Evolutionary conservation across 371 early-diverging fungal species (phyloP), one percentile per base, ranked within the genome.

Genomic region (Entomophthora muscae): DNA sequence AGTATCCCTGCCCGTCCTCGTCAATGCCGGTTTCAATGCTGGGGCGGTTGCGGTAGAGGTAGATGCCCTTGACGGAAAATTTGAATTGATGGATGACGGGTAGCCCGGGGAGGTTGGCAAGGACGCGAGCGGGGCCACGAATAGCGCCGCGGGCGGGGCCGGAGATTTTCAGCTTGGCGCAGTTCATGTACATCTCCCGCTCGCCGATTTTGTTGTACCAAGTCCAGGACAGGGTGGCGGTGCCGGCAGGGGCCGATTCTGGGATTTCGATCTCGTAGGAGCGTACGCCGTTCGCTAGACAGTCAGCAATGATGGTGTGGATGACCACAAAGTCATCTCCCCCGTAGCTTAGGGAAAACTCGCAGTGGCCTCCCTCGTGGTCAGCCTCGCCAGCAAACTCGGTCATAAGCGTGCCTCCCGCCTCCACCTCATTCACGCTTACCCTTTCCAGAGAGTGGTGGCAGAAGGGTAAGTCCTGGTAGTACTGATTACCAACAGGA

Each of bases 111-210:
- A 74, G 72, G 70, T 83, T 78, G 24, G 77, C 79, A 5, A 78
- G 69, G n/a, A 81, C 58, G 64, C 79, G 66, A 56, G 73, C 66
- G 2, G 75, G 74, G 3, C 82, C 84, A 0, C 70, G 64, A 32
- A 79, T 61, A 7, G 64, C 32, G 12, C 59, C 53, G 5, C 10
- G 17, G 42, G 42, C 42, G 5, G 42, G 42, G 5, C 42, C 42
- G 22, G 5, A 24, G 61, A 86, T 77, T 31, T 68, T 70, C 22
- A 84, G 71, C 51, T 83, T 84, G 22, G 79, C 77, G 63, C 85
- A 83, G 74, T 79, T 79, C 71, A 76, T 76, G 76, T 86, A 86
- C 61, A 73, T 75, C 72, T 83, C 85, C 55, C 83, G 78, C 69
- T 81, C 78, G 12, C 82, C 84, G 27, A 71, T 65, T 1, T 75